Evolutionary conservation across 306 rosid genomes (phyloP).

Genomic region (Inga laurina): DNA sequence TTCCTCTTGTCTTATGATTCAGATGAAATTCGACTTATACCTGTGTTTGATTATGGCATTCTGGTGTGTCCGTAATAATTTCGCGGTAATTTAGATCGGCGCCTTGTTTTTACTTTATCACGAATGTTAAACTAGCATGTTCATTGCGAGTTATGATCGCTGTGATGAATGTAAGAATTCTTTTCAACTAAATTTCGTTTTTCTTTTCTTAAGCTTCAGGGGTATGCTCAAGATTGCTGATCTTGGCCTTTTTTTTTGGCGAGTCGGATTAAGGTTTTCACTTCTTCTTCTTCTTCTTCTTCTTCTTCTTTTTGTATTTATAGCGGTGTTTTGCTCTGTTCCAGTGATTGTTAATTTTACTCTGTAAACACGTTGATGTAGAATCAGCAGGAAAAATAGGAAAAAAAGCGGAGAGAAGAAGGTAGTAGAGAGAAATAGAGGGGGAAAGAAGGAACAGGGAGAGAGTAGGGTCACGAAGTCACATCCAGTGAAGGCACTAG

Average conservation of each 20-base stretch:
- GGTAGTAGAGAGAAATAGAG: not conserved
- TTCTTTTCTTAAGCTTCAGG: not conserved
- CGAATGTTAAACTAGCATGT: not conserved
- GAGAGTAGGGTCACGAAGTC: not conserved
- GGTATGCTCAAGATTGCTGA: not conserved
- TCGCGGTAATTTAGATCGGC: slow-evolving; percentile 47
- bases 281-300: not conserved
- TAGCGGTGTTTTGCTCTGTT: not conserved
- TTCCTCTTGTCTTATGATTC: slow-evolving; percentile 28
- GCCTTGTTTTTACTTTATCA: not conserved
- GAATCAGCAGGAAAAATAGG: not conserved
- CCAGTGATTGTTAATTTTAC: not conserved
- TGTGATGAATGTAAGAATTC: not conserved
- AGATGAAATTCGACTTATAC: not conserved
- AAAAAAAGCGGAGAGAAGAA: not conserved
- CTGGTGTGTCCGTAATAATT: not conserved
- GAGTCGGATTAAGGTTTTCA: not conserved
- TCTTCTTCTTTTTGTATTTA: not conserved
- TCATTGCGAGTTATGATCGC: not conserved
- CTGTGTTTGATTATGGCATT: not conserved
- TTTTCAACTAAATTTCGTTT: not conserved
- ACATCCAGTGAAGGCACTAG: not conserved
- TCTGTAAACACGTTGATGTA: not conserved
- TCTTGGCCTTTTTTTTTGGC: not conserved
- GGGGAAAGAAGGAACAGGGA: not conserved